Evolutionary conservation across 208 protist species (phyloP), one percentile per base, ranked within the genome.

Genomic region (Giardia muris): DNA sequence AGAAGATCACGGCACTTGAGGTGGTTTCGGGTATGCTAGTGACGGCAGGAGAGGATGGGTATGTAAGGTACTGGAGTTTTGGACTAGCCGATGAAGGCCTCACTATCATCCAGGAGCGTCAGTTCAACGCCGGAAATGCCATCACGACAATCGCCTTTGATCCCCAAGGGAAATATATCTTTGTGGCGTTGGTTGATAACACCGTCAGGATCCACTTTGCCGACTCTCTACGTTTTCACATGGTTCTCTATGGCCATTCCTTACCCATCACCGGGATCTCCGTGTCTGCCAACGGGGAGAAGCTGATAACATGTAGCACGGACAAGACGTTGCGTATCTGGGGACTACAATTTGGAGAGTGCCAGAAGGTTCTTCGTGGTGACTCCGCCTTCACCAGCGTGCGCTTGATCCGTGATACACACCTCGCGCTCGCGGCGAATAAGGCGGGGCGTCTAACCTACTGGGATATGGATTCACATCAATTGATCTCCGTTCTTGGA

Each of bases 301-400:
- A 44, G 4, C 86, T 89, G 19, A 4, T 89, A 10, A 89, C 86
- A 4, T 46, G 4, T 43, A 46, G 22, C 19, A 22, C 42, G 4
- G 86, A 89, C 86, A 89, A 89, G 42, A 89, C 86, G 4, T 46
- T 89, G 19, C n/a, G 86, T 46, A 89, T 44, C n/a, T 89, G 86
- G 86, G 86, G 86, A 10, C 86, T 89, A 4, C n/a, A 89, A 10
- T 89, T 89, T 43, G 86, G 86, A 46, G 86, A 89, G 86, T 89
- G 86, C 45, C 86, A 46, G 4, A 89, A 89, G 42, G 3, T 89
- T 4, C n/a, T 89, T 43, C 4, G 42, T 4, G 4, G n/a, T 4
- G 86, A 89, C 45, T 10, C 86, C 42, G 19, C 22, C 39, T 10
- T 10, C 42, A 10, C 22, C 42, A 43, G 19, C 86, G 45, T 89